phyloP scores from a whole-genome alignment of 495 filamentous ascomycete genomes.

The Hyphodiscus hymeniophilus region DNA sequence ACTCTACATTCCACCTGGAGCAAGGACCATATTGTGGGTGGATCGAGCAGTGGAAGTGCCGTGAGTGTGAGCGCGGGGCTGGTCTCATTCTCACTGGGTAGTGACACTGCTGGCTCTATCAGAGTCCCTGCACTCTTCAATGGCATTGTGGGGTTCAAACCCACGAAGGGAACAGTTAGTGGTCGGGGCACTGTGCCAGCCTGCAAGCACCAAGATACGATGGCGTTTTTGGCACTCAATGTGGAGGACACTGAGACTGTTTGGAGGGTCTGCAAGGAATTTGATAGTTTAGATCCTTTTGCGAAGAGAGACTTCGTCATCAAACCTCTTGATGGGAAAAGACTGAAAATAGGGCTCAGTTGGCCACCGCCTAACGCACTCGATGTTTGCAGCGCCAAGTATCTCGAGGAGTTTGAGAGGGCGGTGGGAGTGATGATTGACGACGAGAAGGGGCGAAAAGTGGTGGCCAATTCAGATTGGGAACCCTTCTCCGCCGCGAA shows the following conservation, averaged over 20 bases:
- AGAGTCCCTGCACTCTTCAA: slow-evolving; percentile 56
- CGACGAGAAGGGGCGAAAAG: slow-evolving; percentile 40
- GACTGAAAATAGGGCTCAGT: slow-evolving; percentile 39
- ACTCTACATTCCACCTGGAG: slow-evolving; percentile 20
- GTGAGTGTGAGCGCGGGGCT: slow-evolving; percentile 49
- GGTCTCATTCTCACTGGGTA: slow-evolving; percentile 54
- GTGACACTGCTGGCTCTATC: slow-evolving; percentile 60
- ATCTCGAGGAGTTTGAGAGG: slow-evolving; percentile 35
- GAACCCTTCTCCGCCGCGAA: slow-evolving; percentile 44
- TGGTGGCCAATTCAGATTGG: slow-evolving; percentile 42
- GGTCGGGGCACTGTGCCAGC: slow-evolving; percentile 51
- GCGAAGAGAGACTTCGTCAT: slow-evolving; percentile 32
- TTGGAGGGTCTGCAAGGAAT: slow-evolving; percentile 45
- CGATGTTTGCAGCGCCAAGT: slow-evolving; percentile 35
- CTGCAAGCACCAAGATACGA: slow-evolving; percentile 53
- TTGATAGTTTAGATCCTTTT: slow-evolving; percentile 47
- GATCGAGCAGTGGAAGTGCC: slow-evolving; percentile 50
- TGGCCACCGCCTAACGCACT: slow-evolving; percentile 40
- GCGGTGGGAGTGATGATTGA: slow-evolving; percentile 26
- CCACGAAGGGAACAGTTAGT: slow-evolving; percentile 55
- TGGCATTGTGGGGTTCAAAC: slow-evolving; percentile 59
- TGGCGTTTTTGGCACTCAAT: slow-evolving; percentile 46
- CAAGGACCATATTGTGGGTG: slow-evolving; percentile 30
- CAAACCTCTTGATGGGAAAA: slow-evolving; percentile 7
- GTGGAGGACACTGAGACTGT: slow-evolving; percentile 45